Conservation (phyloP, 2,329 filamentous ascomycete species). For the Neofusicoccum ribis region DNA sequence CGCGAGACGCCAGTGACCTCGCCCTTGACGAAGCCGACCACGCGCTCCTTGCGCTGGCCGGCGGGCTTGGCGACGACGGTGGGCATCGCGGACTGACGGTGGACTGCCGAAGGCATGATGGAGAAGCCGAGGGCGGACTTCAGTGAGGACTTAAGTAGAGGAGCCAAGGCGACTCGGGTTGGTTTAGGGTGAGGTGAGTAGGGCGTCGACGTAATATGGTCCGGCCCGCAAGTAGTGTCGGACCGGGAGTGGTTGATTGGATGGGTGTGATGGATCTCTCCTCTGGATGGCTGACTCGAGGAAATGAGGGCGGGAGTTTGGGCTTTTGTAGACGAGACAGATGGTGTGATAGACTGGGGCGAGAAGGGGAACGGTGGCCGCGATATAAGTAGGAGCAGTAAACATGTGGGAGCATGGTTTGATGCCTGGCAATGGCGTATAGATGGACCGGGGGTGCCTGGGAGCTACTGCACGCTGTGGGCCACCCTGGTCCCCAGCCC, state of each 20-base stretch:
- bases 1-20: slow-evolving; percentile 43
- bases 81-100: slow-evolving; percentile 30
- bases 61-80: slow-evolving; percentile 30
- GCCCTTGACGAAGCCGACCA: slow-evolving; percentile 38
- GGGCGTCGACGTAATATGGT: background rate
- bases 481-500: slow-evolving; percentile 2
- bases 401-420: slow-evolving; percentile 4
- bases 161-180: slow-evolving; percentile 9
- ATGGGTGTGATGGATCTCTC: background rate
- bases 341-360: background rate
- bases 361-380: background rate
- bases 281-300: background rate
- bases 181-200: background rate
- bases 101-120: slow-evolving; percentile 18
- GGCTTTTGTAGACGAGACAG: slow-evolving; percentile 5
- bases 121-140: background rate
- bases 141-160: slow-evolving; percentile 9
- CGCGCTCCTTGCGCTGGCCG: slow-evolving; percentile 31
- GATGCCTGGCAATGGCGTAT: slow-evolving; percentile 12
- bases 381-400: slow-evolving; percentile 9
- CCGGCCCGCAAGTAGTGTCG: slow-evolving; percentile 2
- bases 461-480: background rate
- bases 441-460: background rate
- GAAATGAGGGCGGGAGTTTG: background rate
- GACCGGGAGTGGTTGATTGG: background rate